These are phyloP conservation scores for Crithidia brevicula DNA, from an alignment of 208 protist genomes.

Conservation along the genomic window DNA sequence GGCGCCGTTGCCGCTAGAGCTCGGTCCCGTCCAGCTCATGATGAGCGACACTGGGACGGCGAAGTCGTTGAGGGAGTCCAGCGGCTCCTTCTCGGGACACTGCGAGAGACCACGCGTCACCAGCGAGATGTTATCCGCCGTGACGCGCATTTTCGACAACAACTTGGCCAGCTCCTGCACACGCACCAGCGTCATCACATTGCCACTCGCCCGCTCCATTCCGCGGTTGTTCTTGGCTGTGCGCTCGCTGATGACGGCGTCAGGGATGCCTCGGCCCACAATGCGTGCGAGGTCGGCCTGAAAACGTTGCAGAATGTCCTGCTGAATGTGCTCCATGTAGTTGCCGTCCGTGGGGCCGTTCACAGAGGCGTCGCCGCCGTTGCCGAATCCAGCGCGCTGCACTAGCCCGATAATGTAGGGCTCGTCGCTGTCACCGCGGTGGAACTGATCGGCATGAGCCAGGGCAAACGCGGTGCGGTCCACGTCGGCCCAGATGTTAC, in stretches of 20 bases:
- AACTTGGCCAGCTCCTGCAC: slow-evolving; percentile 60
- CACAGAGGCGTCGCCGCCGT: slow-evolving; percentile 14
- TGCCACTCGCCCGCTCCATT: slow-evolving; percentile 57
- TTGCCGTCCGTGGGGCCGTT: slow-evolving; percentile 20
- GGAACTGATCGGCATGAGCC: slow-evolving; percentile 46
- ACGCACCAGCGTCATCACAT: slow-evolving; percentile 70
- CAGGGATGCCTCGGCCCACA: slow-evolving; percentile 73
- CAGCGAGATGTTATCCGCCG: slow-evolving; percentile 64
- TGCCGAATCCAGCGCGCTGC: slow-evolving; percentile 47
- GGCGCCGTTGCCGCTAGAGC: slow-evolving; percentile 9
- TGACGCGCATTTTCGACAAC: slow-evolving; percentile 59
- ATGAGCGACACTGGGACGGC: slow-evolving; percentile 75
- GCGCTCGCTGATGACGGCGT: slow-evolving; percentile 51
- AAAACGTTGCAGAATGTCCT: slow-evolving; percentile 55
- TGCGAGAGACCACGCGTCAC: slow-evolving; percentile 72
- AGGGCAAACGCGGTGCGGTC: slow-evolving; percentile 64
- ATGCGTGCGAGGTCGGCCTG: slow-evolving; percentile 64
- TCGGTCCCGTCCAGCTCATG: slow-evolving; percentile 70
- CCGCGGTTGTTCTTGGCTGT: slow-evolving; percentile 49
- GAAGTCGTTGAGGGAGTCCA: slow-evolving; percentile 62
- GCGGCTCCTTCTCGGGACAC: slow-evolving; percentile 65
- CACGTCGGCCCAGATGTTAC: slow-evolving; percentile 72
- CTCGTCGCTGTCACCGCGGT: slow-evolving; percentile 51
- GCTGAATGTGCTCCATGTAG: slow-evolving; percentile 56
- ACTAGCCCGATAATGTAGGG: slow-evolving; percentile 75